Percentiles rank a stretch among this genome's conserved stretches.
Conservation (phyloP, 2,329 filamentous ascomycete species). For the Arthroderma sp. region DNA sequence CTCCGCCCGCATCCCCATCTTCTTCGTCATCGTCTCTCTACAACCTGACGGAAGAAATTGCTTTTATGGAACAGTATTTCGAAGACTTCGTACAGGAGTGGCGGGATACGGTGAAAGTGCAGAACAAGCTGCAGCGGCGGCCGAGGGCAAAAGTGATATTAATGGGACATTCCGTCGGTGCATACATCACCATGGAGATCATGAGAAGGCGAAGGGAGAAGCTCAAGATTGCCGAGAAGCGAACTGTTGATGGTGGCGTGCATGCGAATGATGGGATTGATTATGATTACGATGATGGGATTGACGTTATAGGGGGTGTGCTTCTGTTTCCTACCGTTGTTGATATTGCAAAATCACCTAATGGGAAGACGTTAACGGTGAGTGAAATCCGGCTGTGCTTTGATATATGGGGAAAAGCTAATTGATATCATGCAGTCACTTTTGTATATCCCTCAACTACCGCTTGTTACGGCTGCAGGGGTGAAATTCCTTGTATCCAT, state of each 20-base stretch:
- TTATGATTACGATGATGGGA: conserved; percentile 10
- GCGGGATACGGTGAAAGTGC: conserved; percentile 8
- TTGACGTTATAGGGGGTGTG: conserved; percentile 39
- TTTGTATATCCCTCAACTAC: conserved; percentile 25
- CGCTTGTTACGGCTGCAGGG: conserved; percentile 24
- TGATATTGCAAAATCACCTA: conserved; percentile 52
- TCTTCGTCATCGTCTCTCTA: conserved; percentile 13
- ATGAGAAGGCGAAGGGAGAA: conserved; percentile 43
- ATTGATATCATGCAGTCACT: conserved; percentile 13
- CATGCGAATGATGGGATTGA: conserved; percentile 16
- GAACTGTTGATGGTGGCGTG: neutral
- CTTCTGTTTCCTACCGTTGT: conserved; percentile 63
- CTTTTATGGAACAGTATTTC: conserved; percentile 33
- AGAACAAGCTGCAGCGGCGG: neutral
- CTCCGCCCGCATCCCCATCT: neutral
- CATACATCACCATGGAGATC: conserved; percentile 58
- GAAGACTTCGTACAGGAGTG: conserved; percentile 22
- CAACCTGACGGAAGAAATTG: conserved; percentile 38
- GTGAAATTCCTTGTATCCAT: conserved; percentile 31
- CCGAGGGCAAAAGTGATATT: conserved; percentile 41
- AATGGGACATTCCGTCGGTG: conserved; percentile 61
- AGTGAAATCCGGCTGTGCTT: conserved; percentile 2
- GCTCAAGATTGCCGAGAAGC: conserved; percentile 7
- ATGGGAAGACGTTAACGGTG: conserved; percentile 40
- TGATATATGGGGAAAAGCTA: neutral